phyloP scores from a whole-genome alignment of 1,284 basidiomycete species.

The Moniliophthora roreri region DNA sequence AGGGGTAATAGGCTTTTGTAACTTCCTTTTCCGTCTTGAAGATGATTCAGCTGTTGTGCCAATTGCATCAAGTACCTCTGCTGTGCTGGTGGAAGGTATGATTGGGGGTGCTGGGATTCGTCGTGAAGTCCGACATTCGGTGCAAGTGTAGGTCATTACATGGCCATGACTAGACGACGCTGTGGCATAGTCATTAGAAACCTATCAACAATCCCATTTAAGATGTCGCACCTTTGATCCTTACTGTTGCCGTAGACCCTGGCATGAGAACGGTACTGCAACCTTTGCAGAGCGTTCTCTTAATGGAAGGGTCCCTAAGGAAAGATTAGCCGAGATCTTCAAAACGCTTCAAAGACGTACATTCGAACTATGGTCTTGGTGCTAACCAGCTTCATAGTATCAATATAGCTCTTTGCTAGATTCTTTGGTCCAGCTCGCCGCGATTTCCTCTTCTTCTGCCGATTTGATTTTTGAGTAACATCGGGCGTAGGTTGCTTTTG shows the following conservation, averaged over 20 bases:
- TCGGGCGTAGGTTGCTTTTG: constrained; percentile 3
- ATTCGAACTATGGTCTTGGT: constrained; percentile 75
- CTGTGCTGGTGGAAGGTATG: constrained; percentile 4
- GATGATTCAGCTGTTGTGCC: not conserved
- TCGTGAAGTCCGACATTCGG: constrained; percentile 47
- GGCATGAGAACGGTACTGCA: constrained; percentile 68
- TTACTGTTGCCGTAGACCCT: constrained; percentile 61
- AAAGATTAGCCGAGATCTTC: not conserved
- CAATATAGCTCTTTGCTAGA: constrained; percentile 61
- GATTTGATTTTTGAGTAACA: constrained; percentile 21
- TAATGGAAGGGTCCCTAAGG: constrained; percentile 72
- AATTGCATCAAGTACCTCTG: constrained; percentile 7
- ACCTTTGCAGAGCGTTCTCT: constrained; percentile 71
- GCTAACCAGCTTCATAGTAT: constrained; percentile 67
- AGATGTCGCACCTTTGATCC: constrained; percentile 54
- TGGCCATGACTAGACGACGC: too few relatives aligned
- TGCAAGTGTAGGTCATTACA: constrained; percentile 55
- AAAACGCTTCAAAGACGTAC: constrained; percentile 37
- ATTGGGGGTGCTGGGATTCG: constrained; percentile 64
- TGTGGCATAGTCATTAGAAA: too few relatives aligned
- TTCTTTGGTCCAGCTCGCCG: constrained; percentile 27
- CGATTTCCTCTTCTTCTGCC: constrained; percentile 28
- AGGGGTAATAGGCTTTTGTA: constrained; percentile 20
- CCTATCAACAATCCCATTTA: constrained; percentile 45
- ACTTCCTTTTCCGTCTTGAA: constrained; percentile 10